Percentiles rank a stretch among this genome's conserved stretches.
These are phyloP conservation scores for Cymodocea nodosa DNA, from an alignment of 116 monocot species.

Conservation along the genomic window DNA sequence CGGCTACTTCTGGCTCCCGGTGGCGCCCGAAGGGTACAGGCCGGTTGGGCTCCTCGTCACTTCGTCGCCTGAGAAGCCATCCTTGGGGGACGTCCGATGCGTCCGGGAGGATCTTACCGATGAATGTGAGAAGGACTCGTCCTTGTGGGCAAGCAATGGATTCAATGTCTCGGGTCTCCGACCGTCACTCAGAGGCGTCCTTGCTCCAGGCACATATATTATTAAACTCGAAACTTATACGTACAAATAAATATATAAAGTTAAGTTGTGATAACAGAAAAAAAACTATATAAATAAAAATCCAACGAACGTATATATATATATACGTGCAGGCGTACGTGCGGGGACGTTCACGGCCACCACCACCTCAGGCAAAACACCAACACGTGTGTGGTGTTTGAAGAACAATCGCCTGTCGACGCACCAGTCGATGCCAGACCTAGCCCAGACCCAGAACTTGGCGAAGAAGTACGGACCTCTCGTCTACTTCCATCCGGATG, in stretches of 20 bases:
- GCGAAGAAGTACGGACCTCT: slow-evolving; percentile 38
- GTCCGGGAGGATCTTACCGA: slow-evolving; percentile 56
- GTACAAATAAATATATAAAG: no score
- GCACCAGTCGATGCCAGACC: slow-evolving; percentile 41
- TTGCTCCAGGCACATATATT: slow-evolving; percentile 14
- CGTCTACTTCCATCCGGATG: slow-evolving; percentile 56
- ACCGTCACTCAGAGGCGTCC: slow-evolving; percentile 19
- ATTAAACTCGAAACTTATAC: not conserved
- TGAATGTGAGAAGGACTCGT: slow-evolving; percentile 32
- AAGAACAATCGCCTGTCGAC: slow-evolving; percentile 29
- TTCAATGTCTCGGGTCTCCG: slow-evolving; percentile 23
- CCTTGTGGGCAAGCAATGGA: slow-evolving; percentile 32
- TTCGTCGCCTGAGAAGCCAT: slow-evolving; percentile 41
- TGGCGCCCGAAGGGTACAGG: slow-evolving; percentile 55
- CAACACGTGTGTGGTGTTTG: slow-evolving; percentile 22
- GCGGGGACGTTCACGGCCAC: slow-evolving; percentile 39
- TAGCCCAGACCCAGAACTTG: slow-evolving; percentile 31
- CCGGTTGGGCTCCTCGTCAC: slow-evolving; percentile 54
- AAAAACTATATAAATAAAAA: no score
- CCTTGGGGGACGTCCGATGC: slow-evolving; percentile 33
- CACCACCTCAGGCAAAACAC: not conserved
- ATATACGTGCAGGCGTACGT: slow-evolving; percentile 26
- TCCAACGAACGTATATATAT: no score
- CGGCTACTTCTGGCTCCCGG: slow-evolving; percentile 69
- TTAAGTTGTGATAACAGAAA: no score